Conservation (phyloP, 1,139 yeast genomes). For the Taphrina pruni region DNA sequence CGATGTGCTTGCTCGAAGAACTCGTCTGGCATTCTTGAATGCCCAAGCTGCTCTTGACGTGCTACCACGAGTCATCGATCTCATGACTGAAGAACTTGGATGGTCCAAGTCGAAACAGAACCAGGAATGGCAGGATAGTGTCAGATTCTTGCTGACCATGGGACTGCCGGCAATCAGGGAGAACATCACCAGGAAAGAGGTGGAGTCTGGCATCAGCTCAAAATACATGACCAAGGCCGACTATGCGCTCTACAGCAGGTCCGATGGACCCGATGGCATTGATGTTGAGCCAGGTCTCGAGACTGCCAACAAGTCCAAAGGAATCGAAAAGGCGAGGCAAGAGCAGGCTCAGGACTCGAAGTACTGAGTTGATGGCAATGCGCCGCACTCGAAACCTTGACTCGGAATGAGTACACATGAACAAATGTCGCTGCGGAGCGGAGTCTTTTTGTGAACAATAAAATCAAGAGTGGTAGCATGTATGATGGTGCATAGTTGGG, state of each 20-base stretch:
- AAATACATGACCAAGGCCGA: constrained; percentile 23
- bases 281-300: constrained; percentile 28
- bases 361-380: background rate
- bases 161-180: constrained; percentile 49
- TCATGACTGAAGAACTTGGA: constrained; percentile 77
- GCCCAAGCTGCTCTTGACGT: constrained; percentile 82
- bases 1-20: constrained; percentile 91
- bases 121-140: constrained; percentile 56
- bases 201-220: constrained; percentile 43
- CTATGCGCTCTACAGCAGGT: constrained; percentile 29
- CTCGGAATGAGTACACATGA: background rate
- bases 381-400: too few relatives aligned
- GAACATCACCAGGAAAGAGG: constrained; percentile 43
- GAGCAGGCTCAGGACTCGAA: constrained; percentile 22
- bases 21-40: constrained; percentile 89
- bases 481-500: constrained; percentile 1
- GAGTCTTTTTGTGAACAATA: background rate
- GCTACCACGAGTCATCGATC: constrained; percentile 82
- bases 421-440: background rate
- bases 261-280: constrained; percentile 40
- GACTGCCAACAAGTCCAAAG: constrained; percentile 27
- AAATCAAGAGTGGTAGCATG: background rate
- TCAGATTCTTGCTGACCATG: constrained; percentile 55
- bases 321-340: constrained; percentile 14
- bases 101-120: constrained; percentile 72